These are phyloP conservation scores for Nothophaeocryptopus gaeumannii DNA, from an alignment of 2,329 filamentous ascomycete species.

Conservation along the genomic window DNA sequence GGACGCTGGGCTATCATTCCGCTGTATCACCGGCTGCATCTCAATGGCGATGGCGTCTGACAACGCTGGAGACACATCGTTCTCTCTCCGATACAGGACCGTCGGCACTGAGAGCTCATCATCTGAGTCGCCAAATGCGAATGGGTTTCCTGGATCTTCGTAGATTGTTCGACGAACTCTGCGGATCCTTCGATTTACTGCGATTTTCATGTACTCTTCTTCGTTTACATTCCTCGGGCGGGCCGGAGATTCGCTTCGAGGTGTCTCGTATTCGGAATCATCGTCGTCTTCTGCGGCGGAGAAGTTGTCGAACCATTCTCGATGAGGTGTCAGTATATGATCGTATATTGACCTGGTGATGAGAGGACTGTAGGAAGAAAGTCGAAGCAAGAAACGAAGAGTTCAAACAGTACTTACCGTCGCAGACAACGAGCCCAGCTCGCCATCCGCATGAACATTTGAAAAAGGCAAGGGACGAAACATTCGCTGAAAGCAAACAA, in stretches of 20 bases:
- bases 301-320: slow-evolving; percentile 13
- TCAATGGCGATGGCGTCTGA: no score
- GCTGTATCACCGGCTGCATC: no score
- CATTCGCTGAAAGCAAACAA: not conserved
- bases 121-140: slow-evolving; percentile 6
- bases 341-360: not conserved
- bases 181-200: slow-evolving; percentile 11
- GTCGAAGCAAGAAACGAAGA: not conserved
- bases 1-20: no score
- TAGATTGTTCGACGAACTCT: slow-evolving; percentile 28
- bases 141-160: slow-evolving; percentile 29
- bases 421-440: not conserved
- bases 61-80: not conserved
- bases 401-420: not conserved
- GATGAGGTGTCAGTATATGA: not conserved
- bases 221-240: slow-evolving; percentile 12
- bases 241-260: slow-evolving; percentile 11
- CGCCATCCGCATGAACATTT: not conserved
- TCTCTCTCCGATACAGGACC: not conserved
- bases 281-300: not conserved
- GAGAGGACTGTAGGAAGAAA: not conserved
- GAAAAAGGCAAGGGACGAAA: not conserved
- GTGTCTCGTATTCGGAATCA: not conserved
- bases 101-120: not conserved
- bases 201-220: slow-evolving; percentile 22